Base-by-base conservation (phyloP, 352 stramenopile genomes). In the Aphanomyces invadans region DNA sequence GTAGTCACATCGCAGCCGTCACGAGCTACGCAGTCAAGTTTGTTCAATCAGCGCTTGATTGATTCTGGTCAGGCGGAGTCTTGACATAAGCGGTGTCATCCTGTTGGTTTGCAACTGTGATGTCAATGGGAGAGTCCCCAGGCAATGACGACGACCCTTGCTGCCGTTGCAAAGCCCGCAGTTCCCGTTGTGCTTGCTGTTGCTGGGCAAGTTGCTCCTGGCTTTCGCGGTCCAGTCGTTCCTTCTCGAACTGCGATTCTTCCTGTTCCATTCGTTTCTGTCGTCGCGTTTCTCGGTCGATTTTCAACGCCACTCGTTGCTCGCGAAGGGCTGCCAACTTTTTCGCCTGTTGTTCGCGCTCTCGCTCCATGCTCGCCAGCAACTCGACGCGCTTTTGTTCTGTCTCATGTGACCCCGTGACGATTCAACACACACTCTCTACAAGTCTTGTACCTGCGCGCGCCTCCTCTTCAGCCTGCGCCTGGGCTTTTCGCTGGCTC, bases 201-300 rank as follows among this genome's bases (percentile, higher is more conserved):
- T 42, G 36, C 36, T 42, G 36, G 15, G 36, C 36, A 42, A 42
- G 36, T 42, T 42, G 7, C 36, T 42, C 36, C 36, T 15, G 36
- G 17, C 11, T 29, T 51, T 87, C 82, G 0, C 71, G 60, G 4
- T 66, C 72, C 29, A 48, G 63, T 26, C 63, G 63, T 29, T 68
- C 57, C n/a, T 60, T 68, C 19, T 86, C 78, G 1, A 88, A 75
- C 39, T 78, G 64, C 29, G 29, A 7, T 33, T 77, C 68, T 65
- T 90, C 81, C 56, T 85, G 84, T 53, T 89, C 83, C 25, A 87
- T 51, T 25, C 83, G 79, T 21, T 80, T 80, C 62, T 78, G 68
- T 9, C 81, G 76, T 61, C 83, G 76, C 49, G 69, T 70, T 62
- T 89, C 79, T 2, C 83, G 77, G 54, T 89, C 81, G 23, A 70